These are phyloP conservation scores for Exophiala sideris DNA, from an alignment of 2,329 filamentous ascomycete genomes.

Conservation along the genomic window DNA sequence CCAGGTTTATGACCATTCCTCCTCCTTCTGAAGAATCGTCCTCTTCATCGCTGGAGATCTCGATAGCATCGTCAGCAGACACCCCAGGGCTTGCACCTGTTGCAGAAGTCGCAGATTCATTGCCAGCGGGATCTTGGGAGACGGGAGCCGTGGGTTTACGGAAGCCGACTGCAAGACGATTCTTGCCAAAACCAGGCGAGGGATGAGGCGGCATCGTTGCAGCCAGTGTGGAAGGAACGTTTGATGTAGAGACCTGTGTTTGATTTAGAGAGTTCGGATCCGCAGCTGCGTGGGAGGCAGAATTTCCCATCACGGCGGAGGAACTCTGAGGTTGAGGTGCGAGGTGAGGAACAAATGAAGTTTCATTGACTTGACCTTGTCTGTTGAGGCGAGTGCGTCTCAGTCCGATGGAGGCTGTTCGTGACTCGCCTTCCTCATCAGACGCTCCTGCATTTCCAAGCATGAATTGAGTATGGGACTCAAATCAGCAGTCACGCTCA, in stretches of 20 bases:
- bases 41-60: constrained; percentile 31
- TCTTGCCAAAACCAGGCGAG: constrained; percentile 20
- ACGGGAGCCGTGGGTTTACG: constrained; percentile 9
- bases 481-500: neutral
- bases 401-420: constrained; percentile 44
- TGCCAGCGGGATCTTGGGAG: neutral
- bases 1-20: constrained; percentile 43
- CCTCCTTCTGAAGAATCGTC: constrained; percentile 34
- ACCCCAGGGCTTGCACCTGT: neutral
- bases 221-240: neutral
- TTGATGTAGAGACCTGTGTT: neutral
- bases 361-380: constrained; percentile 17
- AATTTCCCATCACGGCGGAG: constrained; percentile 4
- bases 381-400: constrained; percentile 31
- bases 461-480: neutral
- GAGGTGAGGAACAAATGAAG: neutral
- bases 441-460: constrained; percentile 31
- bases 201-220: neutral
- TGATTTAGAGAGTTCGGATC: neutral
- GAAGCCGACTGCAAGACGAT: constrained; percentile 26
- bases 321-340: neutral
- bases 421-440: constrained; percentile 40
- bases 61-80: constrained; percentile 23
- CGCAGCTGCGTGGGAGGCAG: neutral
- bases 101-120: neutral